Base-by-base conservation (phyloP, 345 rosid genomes). In the Lepidium aucheri region DNA sequence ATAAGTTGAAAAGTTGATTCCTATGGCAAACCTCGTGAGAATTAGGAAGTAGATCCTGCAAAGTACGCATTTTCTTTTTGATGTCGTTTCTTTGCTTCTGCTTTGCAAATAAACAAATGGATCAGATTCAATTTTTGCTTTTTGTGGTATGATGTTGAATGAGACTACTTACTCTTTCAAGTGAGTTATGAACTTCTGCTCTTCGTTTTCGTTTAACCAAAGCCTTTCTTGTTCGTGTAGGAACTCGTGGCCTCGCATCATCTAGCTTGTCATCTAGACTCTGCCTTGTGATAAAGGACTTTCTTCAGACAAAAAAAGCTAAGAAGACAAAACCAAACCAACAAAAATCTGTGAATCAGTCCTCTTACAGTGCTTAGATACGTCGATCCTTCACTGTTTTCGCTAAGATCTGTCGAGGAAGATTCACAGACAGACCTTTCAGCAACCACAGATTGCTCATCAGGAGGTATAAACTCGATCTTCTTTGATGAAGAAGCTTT, bases 1-100 rank as follows among this genome's bases (percentile, higher is more conserved):
- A 1, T 13, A 47, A 36, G 22, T 5, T 2, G 47, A 40, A 51
- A 40, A 9, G 26, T 55, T 55, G 43, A 2, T 63, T 46, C 17
- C 15, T 36, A 16, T 67, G 56, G 33, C 51, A 36, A 41, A 87
- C 95, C 94, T 84, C 77, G 62, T 72, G 68, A 65, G 84, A 78
- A 42, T 87, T 81, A 17, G 98, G 98, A 32, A 91, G 60, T 24
- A 91, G 86, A 60, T 84, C 77, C 65, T 81, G 84, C 69, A 92
- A 64, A 32, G 76, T 73, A 6, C 86, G 85, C 84, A 92, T 77
- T 77, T 74, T 92, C 82, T 89, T 79, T 74, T 82, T 80, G 81
- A 86, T 82, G 34, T 82, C 76, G 24, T 66, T 75, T 74, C 88
- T 79, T 70, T 86, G 74, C 46, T 55, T 79, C 98, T 92, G 63